Evolutionary conservation across 1,284 basidiomycete genomes (phyloP), one percentile per base, ranked within the genome.

Genomic region (Rhodotorula mucilaginosa): DNA sequence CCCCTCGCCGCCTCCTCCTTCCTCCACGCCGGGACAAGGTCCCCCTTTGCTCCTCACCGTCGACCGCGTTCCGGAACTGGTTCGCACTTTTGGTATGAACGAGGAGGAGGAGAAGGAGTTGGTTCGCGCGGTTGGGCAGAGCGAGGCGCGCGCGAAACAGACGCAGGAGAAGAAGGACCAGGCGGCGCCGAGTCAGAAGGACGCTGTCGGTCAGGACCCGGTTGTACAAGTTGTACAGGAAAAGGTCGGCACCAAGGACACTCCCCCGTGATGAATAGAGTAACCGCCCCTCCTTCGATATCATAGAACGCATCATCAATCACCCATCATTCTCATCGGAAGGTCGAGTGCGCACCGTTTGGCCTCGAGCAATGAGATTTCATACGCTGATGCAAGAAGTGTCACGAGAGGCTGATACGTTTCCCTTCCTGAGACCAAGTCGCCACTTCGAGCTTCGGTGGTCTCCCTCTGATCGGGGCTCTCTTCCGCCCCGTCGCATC

Each of bases 101-200:
- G 78, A 80, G 26, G 67, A 78, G 44, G 83, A 83, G 75, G 73
- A 79, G 12, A 79, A 81, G 39, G 83, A 84, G 73, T 69, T 83
- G 21, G 80, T 77, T 39, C 73, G 83, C 39, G 83, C 83, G 5
- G 80, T 83, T 2, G 80, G 81, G 67, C 83, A 84, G 78, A 80
- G 80, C 13, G 80, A 81, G 67, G 64, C 77, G 63, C 73, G 82
- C 47, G 72, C 80, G 57, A 65, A 68, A 59, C 67, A 72, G 60
- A 65, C 49, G 34, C 44, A 39, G 31, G 54, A 61, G 39, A 19
- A 31, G 48, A 12, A 34, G 26, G 61, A 58, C 39, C 15, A 34
- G 29, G 46, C 31, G 34, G 13, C 23, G 51, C 21, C 7, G 19
- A 34, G 49, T 51, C 29, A 21, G 26, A 39, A 59, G 31, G 34